These are phyloP conservation scores for Saprolegnia diclina DNA, from an alignment of 352 stramenopile species.

Conservation along the genomic window DNA sequence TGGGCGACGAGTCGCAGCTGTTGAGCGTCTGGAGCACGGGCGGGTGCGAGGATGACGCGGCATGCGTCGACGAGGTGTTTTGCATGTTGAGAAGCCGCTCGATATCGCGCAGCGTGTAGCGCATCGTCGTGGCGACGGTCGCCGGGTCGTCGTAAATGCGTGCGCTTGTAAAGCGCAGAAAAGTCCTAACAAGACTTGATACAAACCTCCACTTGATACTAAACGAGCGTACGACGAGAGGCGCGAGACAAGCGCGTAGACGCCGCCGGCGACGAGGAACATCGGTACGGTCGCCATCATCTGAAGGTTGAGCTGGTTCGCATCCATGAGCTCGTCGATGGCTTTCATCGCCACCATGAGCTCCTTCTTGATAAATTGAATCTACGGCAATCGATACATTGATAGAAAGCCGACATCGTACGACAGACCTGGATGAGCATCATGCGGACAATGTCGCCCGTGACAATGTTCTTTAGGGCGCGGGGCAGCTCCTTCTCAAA, in stretches of 20 bases:
- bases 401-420: neutral
- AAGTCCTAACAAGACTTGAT: neutral
- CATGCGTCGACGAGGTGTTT: constrained; percentile 32
- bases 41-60: neutral
- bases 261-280: constrained; percentile 66
- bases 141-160: constrained; percentile 68
- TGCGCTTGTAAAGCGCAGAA: constrained; percentile 66
- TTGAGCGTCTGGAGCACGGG: neutral
- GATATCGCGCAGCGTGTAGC: constrained; percentile 77
- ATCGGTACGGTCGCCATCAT: constrained; percentile 79
- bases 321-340: constrained; percentile 83
- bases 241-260: constrained; percentile 56
- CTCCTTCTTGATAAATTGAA: constrained; percentile 88
- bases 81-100: constrained; percentile 81
- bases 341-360: constrained; percentile 83
- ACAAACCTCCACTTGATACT: neutral
- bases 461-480: constrained; percentile 73
- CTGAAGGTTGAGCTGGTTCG: constrained; percentile 83
- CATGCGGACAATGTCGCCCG: constrained; percentile 81
- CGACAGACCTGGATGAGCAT: constrained; percentile 57
- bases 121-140: constrained; percentile 67
- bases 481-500: constrained; percentile 59
- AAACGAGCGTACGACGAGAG: constrained; percentile 50
- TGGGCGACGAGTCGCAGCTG: neutral
- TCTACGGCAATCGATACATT: constrained; percentile 17